Evolutionary conservation across 2,329 filamentous ascomycete genomes (phyloP), one percentile per base, ranked within the genome.

Genomic region (Colletotrichum higginsianum): DNA sequence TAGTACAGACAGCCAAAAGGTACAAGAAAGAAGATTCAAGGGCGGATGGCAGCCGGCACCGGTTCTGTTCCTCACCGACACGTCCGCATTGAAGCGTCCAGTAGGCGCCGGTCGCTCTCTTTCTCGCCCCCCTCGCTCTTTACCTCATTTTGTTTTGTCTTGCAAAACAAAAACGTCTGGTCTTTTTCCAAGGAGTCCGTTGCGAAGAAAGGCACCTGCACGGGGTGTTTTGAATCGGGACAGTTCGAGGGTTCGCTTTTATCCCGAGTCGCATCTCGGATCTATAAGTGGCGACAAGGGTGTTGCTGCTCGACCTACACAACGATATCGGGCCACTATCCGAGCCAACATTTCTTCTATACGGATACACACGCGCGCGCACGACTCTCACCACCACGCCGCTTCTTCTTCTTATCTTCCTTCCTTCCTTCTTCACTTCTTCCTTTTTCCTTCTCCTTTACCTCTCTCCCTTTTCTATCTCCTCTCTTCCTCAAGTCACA

Each of bases 251-350:
- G 61, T 15, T 63, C 61, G 61, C 52, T 21, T 50, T 65, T 35
- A 30, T 53, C 50, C 68, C 67, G 61, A 58, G 64, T 67, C 52
- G 52, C 52, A 52, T 46, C 46, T 62, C 46, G 65, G 65, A 18
- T 67, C 66, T 50, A 11, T 44, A 47, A 26, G 68, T 71, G 68
- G 68, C 68, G 64, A 71, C 68, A 71, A 57, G 68, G 68, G 68
- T 71, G 52, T 42, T 53, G 44, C 50, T 58, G 52, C 66, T 53
- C n/a, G 52, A 67, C 57, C 52, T 40, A 58, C 40, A 68, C 30
- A 68, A 68, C 64, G 64, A 71, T 68, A 71, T 71, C 68, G 68
- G 68, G 55, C 58, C 68, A 58, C 46, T 46, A 71, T 67, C 68
- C 68, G 68, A 71, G 68, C 42, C 61, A 52, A 26, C 38, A 46